Evolutionary conservation across 78 protist genomes (phyloP), one percentile per base, ranked within the genome.

Genomic region (Speleostelium caveatum): DNA sequence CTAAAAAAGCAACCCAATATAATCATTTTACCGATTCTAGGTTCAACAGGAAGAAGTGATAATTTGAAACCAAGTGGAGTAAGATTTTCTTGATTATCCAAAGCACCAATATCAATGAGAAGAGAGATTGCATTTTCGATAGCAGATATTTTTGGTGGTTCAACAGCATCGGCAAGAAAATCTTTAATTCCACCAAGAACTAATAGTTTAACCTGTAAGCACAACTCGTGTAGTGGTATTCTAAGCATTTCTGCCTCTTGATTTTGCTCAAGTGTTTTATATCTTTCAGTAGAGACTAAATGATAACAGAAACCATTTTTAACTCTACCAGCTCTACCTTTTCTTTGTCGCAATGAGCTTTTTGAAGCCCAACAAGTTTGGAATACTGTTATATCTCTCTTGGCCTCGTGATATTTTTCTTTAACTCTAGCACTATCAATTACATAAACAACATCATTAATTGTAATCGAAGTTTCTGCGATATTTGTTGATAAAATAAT

Each of bases 241-340:
- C 97, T 83, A 24, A 22, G 45, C 80, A 95, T 95, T 60, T 95
- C 97, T 42, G 96, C 93, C 17, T 39, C 36, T 86, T 86, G 77
- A 63, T 92, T 38, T 7, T 42, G 89, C 7, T 38, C 71, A 51
- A 95, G 32, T n/a, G 28, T 7, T 4, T n/a, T 24, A 61, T 61
- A 56, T n/a, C 68, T 28, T 30, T 94, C 49, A 38, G 30, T 92
- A 51, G 96, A 65, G 62, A 63, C 86, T 73, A 94, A 33, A 39
- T 75, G 95, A 49, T 66, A 95, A 42, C 96, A 86, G 10, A n/a
- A n/a, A 39, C 97, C 97, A n/a, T 73, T 69, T 30, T 61, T 87
- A 58, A 93, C 95, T 22, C 97, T 93, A 36, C 97, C 97, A 24
- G 97, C 97, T n/a, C 97, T 88, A 30, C 97, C 97, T 17, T 55